Conservation (phyloP, 1,284 basidiomycete species). For the Mycena sp. region DNA sequence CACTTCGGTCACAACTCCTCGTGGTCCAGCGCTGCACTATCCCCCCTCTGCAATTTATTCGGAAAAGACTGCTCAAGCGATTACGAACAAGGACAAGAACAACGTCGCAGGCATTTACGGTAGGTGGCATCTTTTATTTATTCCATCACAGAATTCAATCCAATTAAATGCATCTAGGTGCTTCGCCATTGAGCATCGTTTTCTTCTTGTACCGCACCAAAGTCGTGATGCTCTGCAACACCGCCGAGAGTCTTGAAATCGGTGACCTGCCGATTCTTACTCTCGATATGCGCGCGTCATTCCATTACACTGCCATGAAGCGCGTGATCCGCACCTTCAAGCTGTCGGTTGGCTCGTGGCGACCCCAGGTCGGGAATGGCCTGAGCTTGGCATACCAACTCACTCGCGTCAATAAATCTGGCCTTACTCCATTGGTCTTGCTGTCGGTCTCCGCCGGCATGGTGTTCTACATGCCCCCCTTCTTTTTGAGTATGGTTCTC, state of each 20-base stretch:
- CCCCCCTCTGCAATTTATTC: slow-evolving; percentile 78
- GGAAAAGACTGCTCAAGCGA: slow-evolving; percentile 58
- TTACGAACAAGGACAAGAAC: neutral
- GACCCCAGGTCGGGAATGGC: too few relatives aligned
- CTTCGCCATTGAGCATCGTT: slow-evolving; percentile 66
- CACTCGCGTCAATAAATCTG: slow-evolving; percentile 57
- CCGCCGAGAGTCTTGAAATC: slow-evolving; percentile 78
- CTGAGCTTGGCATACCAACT: slow-evolving; percentile 71
- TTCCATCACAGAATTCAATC: neutral
- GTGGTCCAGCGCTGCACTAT: slow-evolving; percentile 78
- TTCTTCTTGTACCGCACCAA: slow-evolving; percentile 86
- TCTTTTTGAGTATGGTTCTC: slow-evolving; percentile 13
- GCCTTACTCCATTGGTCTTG: slow-evolving; percentile 54
- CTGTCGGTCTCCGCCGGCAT: slow-evolving; percentile 67
- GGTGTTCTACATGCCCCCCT: slow-evolving; percentile 17
- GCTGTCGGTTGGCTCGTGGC: slow-evolving; percentile 40
- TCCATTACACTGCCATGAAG: slow-evolving; percentile 59
- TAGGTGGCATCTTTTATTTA: neutral
- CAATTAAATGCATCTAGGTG: slow-evolving; percentile 24
- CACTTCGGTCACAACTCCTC: slow-evolving; percentile 62
- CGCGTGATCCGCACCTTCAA: slow-evolving; percentile 42
- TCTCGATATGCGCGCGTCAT: slow-evolving; percentile 71
- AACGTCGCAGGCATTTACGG: slow-evolving; percentile 19
- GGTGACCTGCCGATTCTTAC: slow-evolving; percentile 86
- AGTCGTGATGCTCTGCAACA: slow-evolving; percentile 83